Evolutionary conservation across 1,284 basidiomycete species (phyloP).

Genomic region (Ustilago shanxiensis): DNA sequence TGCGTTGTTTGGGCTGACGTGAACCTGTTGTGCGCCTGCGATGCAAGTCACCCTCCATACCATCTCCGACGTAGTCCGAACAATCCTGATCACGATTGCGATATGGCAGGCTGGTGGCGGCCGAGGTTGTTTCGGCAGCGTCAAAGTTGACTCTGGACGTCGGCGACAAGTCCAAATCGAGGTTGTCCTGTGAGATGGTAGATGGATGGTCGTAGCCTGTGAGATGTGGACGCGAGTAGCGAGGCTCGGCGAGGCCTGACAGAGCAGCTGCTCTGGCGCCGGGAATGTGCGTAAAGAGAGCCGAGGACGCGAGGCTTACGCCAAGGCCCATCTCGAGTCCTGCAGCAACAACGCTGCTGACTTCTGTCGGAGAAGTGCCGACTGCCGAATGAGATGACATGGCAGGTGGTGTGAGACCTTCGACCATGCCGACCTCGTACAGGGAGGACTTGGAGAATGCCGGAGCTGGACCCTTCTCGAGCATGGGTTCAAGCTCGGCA

Average conservation of each 20-base stretch:
- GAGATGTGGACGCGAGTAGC: slow-evolving; percentile 38
- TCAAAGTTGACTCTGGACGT: slow-evolving; percentile 18
- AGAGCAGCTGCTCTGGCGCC: slow-evolving; percentile 33
- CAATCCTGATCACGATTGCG: slow-evolving; percentile 22
- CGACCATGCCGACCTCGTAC: slow-evolving; percentile 47
- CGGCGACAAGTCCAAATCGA: slow-evolving; percentile 8
- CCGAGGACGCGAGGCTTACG: slow-evolving; percentile 51
- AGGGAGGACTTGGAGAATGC: slow-evolving; percentile 39
- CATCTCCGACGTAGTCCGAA: slow-evolving; percentile 22
- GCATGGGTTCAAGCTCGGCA: slow-evolving; percentile 12
- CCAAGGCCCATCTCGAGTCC: slow-evolving; percentile 63
- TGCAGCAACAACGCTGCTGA: slow-evolving; percentile 56
- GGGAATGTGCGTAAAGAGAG: slow-evolving; percentile 41
- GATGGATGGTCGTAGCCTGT: slow-evolving; percentile 17
- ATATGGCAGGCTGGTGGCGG: slow-evolving; percentile 26
- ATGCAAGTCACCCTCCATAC: slow-evolving; percentile 37
- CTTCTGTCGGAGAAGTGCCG: slow-evolving; percentile 31
- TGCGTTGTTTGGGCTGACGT: slow-evolving; percentile 27
- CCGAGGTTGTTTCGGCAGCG: slow-evolving; percentile 21
- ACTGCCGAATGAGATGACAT: slow-evolving; percentile 24
- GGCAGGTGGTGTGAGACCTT: slow-evolving; percentile 49
- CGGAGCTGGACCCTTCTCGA: slow-evolving; percentile 21
- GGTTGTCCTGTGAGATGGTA: not conserved
- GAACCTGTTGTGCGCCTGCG: slow-evolving; percentile 43
- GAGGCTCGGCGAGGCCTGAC: slow-evolving; percentile 46